These are phyloP conservation scores for Neltuma alba DNA, from an alignment of 306 rosid species.

Conservation along the genomic window DNA sequence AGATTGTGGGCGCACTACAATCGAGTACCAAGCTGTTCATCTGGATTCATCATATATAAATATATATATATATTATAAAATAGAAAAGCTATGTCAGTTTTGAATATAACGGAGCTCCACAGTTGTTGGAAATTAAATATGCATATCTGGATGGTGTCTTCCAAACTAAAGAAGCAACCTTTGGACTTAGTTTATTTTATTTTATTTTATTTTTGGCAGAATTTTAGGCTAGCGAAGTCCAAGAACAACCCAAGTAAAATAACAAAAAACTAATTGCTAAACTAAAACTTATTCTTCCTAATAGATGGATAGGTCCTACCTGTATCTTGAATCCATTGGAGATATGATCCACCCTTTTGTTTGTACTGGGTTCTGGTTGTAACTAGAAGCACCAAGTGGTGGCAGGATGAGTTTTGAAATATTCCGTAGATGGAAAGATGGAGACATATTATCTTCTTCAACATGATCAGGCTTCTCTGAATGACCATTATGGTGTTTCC, in stretches of 20 bases:
- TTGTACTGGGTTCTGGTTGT: conserved; percentile 42
- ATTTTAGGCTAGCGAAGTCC: neutral
- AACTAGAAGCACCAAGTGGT: conserved; percentile 78
- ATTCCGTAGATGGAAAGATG: conserved; percentile 52
- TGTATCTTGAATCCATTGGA: conserved; percentile 87
- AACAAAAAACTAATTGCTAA: neutral
- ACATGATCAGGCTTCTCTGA: conserved; percentile 4
- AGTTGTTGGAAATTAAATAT: conserved; percentile 1
- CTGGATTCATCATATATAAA: neutral
- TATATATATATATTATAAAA: too few species aligned
- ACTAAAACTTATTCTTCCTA: neutral
- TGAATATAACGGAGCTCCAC: neutral
- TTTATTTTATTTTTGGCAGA: neutral
- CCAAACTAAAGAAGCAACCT: neutral
- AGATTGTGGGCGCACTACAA: neutral
- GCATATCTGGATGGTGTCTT: neutral
- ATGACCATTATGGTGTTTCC: conserved; percentile 19
- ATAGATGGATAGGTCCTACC: conserved; percentile 44
- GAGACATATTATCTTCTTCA: conserved; percentile 37
- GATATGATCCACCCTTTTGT: conserved; percentile 66
- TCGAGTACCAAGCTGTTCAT: neutral
- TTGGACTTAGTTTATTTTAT: neutral
- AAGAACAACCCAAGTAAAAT: neutral
- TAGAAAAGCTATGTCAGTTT: neutral
- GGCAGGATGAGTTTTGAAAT: conserved; percentile 91